Evolutionary conservation across 345 rosid species (phyloP), one percentile per base, ranked within the genome.

Genomic region (Limnanthes douglasii): DNA sequence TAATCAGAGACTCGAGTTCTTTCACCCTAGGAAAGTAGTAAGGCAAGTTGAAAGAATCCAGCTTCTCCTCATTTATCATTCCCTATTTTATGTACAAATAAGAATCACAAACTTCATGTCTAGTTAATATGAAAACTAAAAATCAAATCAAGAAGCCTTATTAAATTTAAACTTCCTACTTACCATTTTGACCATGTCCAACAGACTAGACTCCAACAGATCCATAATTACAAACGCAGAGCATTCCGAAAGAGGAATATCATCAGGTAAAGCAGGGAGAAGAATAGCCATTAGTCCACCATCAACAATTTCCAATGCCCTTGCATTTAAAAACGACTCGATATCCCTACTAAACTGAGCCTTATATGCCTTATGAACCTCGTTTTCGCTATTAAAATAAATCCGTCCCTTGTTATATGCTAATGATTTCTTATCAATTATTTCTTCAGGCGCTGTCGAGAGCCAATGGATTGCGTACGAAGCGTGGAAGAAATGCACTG

Each of bases 21-120:
- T 15, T 11, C 1, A 15, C 3, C 1, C 15, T 2, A 18, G 48
- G 23, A n/a, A 8, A 33, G 12, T 34, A 41, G 0, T 15, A 2
- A 11, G 56, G 41, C 11, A 50, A 0, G 21, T 41, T 41, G 36
- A 50, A 50, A 1, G 48, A 41, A 8, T 50, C 28, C n/a, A 50
- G 21, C 19, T 41, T 22, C 17, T 32, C 42, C 35, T 50, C 21
- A 25, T 25, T 25, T 25, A 25, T 2, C 29, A 2, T 3, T 6
- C n/a, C 2, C 2, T 26, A 2, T 26, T 26, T 26, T 26, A 2
- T 28, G 13, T n/a, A n/a, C n/a, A n/a, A n/a, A n/a, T n/a, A n/a
- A n/a, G n/a, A n/a, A n/a, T n/a, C n/a, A n/a, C n/a, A n/a, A n/a
- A n/a, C n/a, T n/a, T n/a, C n/a, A n/a, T n/a, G n/a, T n/a, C n/a